Conservation (phyloP, 202 grass and related monocot genomes). For the Carex sylvatica region DNA sequence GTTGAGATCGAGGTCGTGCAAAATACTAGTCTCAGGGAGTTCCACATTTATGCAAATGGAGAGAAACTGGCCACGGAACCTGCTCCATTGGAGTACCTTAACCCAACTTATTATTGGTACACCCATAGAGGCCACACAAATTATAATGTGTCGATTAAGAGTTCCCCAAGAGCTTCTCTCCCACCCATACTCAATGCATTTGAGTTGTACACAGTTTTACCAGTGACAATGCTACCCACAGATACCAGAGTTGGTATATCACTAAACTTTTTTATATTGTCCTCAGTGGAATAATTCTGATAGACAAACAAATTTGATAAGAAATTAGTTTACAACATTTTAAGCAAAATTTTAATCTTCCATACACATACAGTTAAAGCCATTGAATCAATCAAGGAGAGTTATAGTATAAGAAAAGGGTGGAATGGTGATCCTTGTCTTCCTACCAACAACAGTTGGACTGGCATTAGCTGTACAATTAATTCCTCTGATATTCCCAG, state of each 20-base stretch:
- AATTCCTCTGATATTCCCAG: neutral
- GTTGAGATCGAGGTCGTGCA: slow-evolving; percentile 20
- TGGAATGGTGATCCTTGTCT: slow-evolving; percentile 59
- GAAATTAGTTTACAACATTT: neutral
- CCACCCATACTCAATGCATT: slow-evolving; percentile 61
- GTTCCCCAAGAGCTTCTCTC: slow-evolving; percentile 31
- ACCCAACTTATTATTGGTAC: neutral
- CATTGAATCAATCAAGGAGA: slow-evolving; percentile 40
- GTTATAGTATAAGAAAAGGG: slow-evolving; percentile 38
- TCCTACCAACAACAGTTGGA: slow-evolving; percentile 34
- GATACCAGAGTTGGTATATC: slow-evolving; percentile 39
- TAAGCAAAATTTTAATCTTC: neutral
- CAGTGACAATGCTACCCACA: slow-evolving; percentile 19
- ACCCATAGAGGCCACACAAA: slow-evolving; percentile 5
- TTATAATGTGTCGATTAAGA: slow-evolving; percentile 36
- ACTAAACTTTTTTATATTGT: neutral
- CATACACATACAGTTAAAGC: slow-evolving; percentile 20
- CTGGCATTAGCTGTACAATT: slow-evolving; percentile 37
- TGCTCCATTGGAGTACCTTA: neutral
- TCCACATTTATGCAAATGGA: slow-evolving; percentile 34
- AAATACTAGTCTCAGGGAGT: slow-evolving; percentile 29
- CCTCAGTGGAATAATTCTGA: neutral
- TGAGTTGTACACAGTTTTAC: slow-evolving; percentile 43
- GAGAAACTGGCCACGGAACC: neutral
- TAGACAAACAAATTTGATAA: neutral